Conservation (phyloP, 805 yeast genomes). For the Wickerhamomyces rabaulensis region DNA sequence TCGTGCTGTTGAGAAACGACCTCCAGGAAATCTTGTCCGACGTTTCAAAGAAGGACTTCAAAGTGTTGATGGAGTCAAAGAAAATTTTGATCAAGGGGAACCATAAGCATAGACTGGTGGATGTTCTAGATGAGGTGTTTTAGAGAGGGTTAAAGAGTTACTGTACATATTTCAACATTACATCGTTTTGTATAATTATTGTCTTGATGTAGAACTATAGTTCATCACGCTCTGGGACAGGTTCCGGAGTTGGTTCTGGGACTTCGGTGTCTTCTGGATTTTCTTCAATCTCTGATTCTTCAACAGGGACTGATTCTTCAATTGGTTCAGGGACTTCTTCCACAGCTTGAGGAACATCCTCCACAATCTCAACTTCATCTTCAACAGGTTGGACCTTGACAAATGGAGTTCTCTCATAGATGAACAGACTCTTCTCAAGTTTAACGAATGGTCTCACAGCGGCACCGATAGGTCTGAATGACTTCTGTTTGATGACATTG, state of each 20-base stretch:
- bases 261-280: neutral
- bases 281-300: neutral
- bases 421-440: conserved; percentile 6
- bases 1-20: conserved; percentile 60
- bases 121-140: conserved; percentile 15
- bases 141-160: conserved; percentile 1
- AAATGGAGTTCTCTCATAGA: conserved; percentile 14
- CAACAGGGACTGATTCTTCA: neutral
- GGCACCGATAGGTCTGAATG: conserved; percentile 11
- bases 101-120: conserved; percentile 15
- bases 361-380: neutral
- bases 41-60: conserved; percentile 41
- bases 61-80: conserved; percentile 44
- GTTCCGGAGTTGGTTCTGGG: neutral
- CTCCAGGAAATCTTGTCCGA: conserved; percentile 45
- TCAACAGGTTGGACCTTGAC: neutral
- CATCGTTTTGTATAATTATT: neutral
- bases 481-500: conserved; percentile 5
- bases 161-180: conserved; percentile 3
- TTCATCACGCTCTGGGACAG: neutral
- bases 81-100: conserved; percentile 32
- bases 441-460: conserved; percentile 11
- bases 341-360: neutral
- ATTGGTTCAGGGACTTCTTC: neutral
- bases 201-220: neutral